Base-by-base conservation (phyloP, 257 asterid genomes). In the Solanum chiquidenum region DNA sequence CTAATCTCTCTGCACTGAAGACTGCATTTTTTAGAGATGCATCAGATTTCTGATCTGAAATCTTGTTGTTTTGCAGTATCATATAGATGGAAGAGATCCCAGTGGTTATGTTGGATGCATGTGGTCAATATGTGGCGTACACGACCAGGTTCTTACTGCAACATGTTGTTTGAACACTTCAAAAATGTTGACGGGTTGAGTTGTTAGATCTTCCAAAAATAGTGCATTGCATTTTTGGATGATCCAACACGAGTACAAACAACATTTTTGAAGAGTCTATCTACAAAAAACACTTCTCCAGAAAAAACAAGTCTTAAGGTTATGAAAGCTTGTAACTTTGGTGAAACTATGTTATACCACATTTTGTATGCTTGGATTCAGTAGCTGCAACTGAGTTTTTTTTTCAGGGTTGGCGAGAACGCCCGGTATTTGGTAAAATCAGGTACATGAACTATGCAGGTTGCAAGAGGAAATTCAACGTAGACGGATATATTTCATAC, bases 71-170 rank as follows among this genome's bases (percentile, higher is more conserved):
- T 40, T 91, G 92, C 96, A 97, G 99, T 96, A 95, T 90, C 94
- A 95, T 29, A 93, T 96, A 64, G 99, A 97, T 68, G 99, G 99
- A 29, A 91, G 99, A 89, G 99, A 97, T 90, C 99, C 99, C 86
- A 96, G 85, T 89, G 99, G 99, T 33, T 97, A 97, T 60, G 99
- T 97, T 21, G 99, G 99, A 83, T 97, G 99, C 95, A 96, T 97
- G 99, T 97, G 99, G 99, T 95, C 99, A 3, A 95, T 95, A 62
- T 97, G 99, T 86, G 99, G 99, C 83, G 89, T 97, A 76, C 99
- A 97, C 71, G 99, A 97, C 92, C 99, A 95, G 99, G 99, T 96
- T 9, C 46, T 73, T 34, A 34, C 29, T 9, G 16, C 20, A 29
- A 14, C 29, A 20, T 34, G 16, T 73, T 34, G 0, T 73, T 72